These are phyloP conservation scores for Aspergillus versicolor DNA, from an alignment of 2,329 filamentous ascomycete species.

Conservation along the genomic window DNA sequence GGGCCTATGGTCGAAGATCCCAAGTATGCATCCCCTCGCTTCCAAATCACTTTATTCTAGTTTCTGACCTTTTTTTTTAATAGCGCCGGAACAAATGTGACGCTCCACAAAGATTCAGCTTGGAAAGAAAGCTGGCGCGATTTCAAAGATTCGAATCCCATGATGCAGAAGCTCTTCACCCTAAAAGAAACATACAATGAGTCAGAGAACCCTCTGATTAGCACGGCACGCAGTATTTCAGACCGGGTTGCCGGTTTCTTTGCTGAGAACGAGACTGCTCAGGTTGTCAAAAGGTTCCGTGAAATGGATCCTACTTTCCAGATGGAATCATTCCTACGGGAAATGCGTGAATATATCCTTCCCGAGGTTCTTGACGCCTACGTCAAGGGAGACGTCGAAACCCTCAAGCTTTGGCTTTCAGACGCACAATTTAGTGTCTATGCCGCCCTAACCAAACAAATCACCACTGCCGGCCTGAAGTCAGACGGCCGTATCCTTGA, in stretches of 20 bases:
- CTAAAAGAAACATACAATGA: constrained; percentile 89
- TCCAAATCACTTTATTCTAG: constrained; percentile 29
- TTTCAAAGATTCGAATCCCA: constrained; percentile 84
- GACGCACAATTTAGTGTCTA: constrained; percentile 97
- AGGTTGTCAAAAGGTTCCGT: constrained; percentile 97
- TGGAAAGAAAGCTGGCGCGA: constrained; percentile 99
- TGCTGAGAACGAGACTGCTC: constrained; percentile 95
- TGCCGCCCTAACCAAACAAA: constrained; percentile 93
- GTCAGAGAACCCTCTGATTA: constrained; percentile 93
- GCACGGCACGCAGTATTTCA: constrained; percentile 88
- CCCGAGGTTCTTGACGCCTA: constrained; percentile 97
- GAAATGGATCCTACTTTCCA: constrained; percentile 95
- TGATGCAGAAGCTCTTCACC: constrained; percentile 84
- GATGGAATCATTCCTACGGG: constrained; percentile 88
- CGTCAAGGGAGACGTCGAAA: constrained; percentile 90
- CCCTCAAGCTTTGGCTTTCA: constrained; percentile 90
- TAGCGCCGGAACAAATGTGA: constrained; percentile 86
- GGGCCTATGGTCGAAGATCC: constrained; percentile 79
- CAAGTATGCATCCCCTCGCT: constrained; percentile 61
- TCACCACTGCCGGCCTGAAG: constrained; percentile 87
- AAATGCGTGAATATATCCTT: constrained; percentile 96
- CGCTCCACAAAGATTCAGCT: constrained; percentile 91
- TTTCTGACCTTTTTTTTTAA: constrained; percentile 37
- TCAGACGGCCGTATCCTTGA: constrained; percentile 94
- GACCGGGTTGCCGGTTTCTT: constrained; percentile 94